Percentiles rank a stretch among this genome's conserved stretches.
Conservation (phyloP, 164 flowering plant species). For the Berberis vulgaris region DNA sequence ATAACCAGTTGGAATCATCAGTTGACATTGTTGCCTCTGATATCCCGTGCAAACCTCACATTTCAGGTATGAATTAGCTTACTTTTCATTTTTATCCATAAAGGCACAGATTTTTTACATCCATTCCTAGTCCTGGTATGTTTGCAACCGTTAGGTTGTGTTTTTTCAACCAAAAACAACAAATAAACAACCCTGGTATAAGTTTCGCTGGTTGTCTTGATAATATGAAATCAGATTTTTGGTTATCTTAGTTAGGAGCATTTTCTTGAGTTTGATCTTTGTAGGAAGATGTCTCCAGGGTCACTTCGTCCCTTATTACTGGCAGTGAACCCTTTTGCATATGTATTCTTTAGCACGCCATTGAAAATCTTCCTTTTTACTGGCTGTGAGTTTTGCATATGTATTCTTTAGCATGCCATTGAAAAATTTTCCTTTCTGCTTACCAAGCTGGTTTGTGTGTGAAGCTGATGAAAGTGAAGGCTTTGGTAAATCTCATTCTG, state of each 20-base stretch:
- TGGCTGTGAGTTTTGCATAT: not conserved
- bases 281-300: not conserved
- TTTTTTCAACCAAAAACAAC: not conserved
- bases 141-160: not conserved
- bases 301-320: not conserved
- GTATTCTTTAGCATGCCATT: not conserved
- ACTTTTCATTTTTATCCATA: not conserved
- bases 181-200: not conserved
- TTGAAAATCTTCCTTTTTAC: not conserved
- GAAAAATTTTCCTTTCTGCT: not conserved
- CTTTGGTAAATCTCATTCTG: slow-evolving; percentile 14
- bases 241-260: not conserved
- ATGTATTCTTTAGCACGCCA: not conserved
- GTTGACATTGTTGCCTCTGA: slow-evolving; percentile 8
- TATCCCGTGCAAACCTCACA: slow-evolving; percentile 6
- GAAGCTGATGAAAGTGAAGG: slow-evolving; percentile 19
- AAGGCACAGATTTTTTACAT: not conserved
- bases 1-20: slow-evolving; percentile 11
- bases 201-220: not conserved
- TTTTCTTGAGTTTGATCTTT: not conserved
- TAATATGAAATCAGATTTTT: not conserved
- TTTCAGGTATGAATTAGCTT: slow-evolving; percentile 27
- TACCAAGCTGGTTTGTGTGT: slow-evolving; percentile 5
- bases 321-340: not conserved
- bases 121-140: not conserved